phyloP scores from a whole-genome alignment of 176 grass and related monocot species.

The Cymbopogon citratus region DNA sequence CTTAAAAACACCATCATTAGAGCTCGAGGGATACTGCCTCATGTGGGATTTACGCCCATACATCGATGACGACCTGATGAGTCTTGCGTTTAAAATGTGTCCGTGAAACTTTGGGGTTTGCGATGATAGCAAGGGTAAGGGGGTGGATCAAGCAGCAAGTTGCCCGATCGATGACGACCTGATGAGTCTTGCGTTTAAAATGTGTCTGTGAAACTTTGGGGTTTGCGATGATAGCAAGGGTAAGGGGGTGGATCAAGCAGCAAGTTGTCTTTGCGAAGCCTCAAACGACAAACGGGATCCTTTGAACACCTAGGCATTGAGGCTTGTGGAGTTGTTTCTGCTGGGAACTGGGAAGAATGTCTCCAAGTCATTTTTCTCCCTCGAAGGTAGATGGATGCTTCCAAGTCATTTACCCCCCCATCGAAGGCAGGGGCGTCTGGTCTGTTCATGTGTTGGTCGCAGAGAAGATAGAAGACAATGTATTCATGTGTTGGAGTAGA shows the following conservation, averaged over 20 bases:
- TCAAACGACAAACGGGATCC: background rate
- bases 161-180: slow-evolving; percentile 37
- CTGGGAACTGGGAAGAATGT: background rate
- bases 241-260: background rate
- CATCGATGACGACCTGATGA: slow-evolving; percentile 38
- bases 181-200: slow-evolving; percentile 45
- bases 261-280: background rate
- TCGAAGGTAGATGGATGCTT: no score
- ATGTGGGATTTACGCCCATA: slow-evolving; percentile 74
- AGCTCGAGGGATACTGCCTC: slow-evolving; percentile 60
- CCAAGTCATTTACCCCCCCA: no score
- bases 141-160: background rate
- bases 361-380: no score
- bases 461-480: background rate
- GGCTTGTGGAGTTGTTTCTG: background rate
- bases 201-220: slow-evolving; percentile 15
- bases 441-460: background rate
- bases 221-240: no score
- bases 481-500: background rate
- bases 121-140: no score
- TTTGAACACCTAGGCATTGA: background rate
- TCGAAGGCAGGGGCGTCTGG: no score
- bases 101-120: background rate
- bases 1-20: slow-evolving; percentile 35
- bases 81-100: slow-evolving; percentile 41